Percentiles rank a stretch among this genome's conserved stretches.
These are phyloP conservation scores for Fraxinus baroniana DNA, from an alignment of 305 asterid genomes.

Conservation along the genomic window DNA sequence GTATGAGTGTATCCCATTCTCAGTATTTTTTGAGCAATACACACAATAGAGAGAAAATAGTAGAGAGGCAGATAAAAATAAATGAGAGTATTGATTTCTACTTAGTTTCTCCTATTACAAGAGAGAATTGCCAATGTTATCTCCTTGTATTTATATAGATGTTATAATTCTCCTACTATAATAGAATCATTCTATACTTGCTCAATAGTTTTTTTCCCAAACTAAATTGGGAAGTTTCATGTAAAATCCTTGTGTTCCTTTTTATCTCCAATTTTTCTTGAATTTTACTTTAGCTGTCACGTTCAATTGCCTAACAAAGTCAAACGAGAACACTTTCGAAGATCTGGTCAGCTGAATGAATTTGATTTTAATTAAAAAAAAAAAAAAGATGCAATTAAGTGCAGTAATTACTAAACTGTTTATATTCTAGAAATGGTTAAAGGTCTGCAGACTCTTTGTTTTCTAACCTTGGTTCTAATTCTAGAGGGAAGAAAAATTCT, in stretches of 20 bases:
- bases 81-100: background rate
- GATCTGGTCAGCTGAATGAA: background rate
- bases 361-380: background rate
- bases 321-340: background rate
- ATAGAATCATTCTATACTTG: background rate
- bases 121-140: background rate
- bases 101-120: background rate
- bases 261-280: background rate
- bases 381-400: background rate
- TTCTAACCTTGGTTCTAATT: background rate
- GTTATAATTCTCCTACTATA: background rate
- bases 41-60: background rate
- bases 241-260: background rate
- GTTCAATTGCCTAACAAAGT: background rate
- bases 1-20: background rate
- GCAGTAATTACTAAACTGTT: background rate
- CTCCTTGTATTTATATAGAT: background rate
- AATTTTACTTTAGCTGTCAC: background rate
- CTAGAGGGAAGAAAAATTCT: background rate
- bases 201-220: background rate
- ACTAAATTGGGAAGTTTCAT: background rate
- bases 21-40: background rate
- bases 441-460: background rate
- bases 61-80: background rate
- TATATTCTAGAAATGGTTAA: background rate